These are phyloP conservation scores for Saturnispora ahearnii DNA, from an alignment of 805 yeast genomes.

Conservation along the genomic window DNA sequence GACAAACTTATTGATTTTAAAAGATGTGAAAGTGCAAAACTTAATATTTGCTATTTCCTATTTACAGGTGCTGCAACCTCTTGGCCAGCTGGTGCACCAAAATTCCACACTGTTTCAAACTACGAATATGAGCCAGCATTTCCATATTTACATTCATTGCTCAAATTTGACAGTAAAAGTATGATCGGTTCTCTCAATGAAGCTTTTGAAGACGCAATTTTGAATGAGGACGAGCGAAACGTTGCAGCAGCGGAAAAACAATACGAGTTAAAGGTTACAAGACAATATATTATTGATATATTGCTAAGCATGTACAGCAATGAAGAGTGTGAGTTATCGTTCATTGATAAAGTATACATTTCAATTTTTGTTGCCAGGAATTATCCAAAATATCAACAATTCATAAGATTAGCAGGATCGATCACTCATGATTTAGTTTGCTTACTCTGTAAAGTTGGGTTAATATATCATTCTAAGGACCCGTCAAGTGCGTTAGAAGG, in stretches of 20 bases:
- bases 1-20: slow-evolving; percentile 37
- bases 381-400: slow-evolving; percentile 79
- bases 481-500: neutral
- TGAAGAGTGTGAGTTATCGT: slow-evolving; percentile 25
- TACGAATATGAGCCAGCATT: slow-evolving; percentile 41
- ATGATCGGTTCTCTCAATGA: slow-evolving; percentile 66
- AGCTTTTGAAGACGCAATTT: slow-evolving; percentile 68
- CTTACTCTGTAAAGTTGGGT: slow-evolving; percentile 33
- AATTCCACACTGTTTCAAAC: slow-evolving; percentile 28
- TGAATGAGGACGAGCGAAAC: slow-evolving; percentile 50
- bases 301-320: slow-evolving; percentile 49
- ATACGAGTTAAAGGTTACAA: slow-evolving; percentile 34
- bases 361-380: slow-evolving; percentile 72
- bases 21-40: slow-evolving; percentile 36
- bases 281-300: slow-evolving; percentile 75
- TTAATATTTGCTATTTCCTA: slow-evolving; percentile 43
- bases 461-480: neutral
- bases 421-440: slow-evolving; percentile 40
- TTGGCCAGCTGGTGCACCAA: slow-evolving; percentile 35
- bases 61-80: slow-evolving; percentile 47
- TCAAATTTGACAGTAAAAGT: slow-evolving; percentile 48
- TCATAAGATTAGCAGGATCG: slow-evolving; percentile 60
- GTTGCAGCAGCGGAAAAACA: slow-evolving; percentile 15
- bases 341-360: slow-evolving; percentile 29
- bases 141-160: slow-evolving; percentile 56